Percentiles rank a stretch among this genome's conserved stretches.
These are phyloP conservation scores for Leishmania mexicana DNA, from an alignment of 208 protist species.

Conservation along the genomic window DNA sequence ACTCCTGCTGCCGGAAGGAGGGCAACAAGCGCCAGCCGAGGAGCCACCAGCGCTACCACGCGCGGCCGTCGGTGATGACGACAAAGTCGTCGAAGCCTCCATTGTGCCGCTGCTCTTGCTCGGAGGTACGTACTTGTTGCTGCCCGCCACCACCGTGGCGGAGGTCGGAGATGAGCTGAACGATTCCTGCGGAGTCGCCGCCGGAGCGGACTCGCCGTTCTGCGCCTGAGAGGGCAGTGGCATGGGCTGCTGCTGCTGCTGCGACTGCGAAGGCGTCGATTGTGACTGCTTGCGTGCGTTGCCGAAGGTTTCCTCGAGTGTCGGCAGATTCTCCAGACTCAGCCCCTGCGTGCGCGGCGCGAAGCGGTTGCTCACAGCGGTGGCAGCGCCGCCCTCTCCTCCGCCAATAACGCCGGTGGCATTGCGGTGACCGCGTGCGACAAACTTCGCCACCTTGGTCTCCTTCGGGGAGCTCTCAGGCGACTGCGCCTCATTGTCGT, in stretches of 20 bases:
- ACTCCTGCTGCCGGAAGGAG: conserved; percentile 1
- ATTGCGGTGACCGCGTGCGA: conserved; percentile 65
- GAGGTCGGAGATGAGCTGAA: neutral
- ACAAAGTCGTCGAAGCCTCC: neutral
- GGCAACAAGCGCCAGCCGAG: conserved; percentile 1
- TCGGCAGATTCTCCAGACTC: conserved; percentile 59
- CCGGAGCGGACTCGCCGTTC: conserved; percentile 3
- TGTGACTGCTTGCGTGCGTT: conserved; percentile 31
- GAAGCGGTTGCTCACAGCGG: neutral
- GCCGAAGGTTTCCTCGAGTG: conserved; percentile 61
- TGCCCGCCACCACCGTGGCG: neutral
- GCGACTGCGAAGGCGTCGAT: neutral
- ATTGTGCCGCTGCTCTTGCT: conserved; percentile 9
- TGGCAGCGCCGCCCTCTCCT: conserved; percentile 10
- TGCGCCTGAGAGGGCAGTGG: conserved; percentile 6
- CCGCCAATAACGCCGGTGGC: conserved; percentile 54
- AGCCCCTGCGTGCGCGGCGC: conserved; percentile 18
- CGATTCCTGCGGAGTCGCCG: neutral
- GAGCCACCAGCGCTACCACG: neutral
- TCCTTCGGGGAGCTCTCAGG: conserved; percentile 23
- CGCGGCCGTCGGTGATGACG: neutral
- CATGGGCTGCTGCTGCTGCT: neutral
- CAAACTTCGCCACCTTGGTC: conserved; percentile 63
- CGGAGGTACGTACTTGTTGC: conserved; percentile 12
- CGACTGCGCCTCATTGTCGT: neutral